A percentile compares a stretch with the other conserved stretches of the same genome.
phyloP scores from a whole-genome alignment of 73 alveolate species.

The Paramecium bursaria region DNA sequence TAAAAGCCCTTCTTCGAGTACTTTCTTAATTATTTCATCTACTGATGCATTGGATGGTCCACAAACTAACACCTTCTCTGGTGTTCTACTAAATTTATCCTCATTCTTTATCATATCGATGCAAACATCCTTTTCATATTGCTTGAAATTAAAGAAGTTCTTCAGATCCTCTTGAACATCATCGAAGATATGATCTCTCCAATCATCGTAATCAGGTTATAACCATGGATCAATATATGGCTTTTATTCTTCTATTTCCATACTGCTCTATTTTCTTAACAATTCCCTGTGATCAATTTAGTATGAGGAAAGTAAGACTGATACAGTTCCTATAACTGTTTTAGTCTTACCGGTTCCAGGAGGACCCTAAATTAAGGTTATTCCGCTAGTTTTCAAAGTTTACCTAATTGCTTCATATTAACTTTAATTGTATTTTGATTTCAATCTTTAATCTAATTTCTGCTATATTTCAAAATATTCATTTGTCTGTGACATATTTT shows the following conservation, averaged over 20 bases:
- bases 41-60: slow-evolving; percentile 93
- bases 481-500: neutral
- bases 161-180: slow-evolving; percentile 60
- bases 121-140: slow-evolving; percentile 32
- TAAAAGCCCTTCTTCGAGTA: slow-evolving; percentile 69
- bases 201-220: slow-evolving; percentile 55
- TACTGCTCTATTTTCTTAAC: neutral
- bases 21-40: slow-evolving; percentile 81
- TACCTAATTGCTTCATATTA: slow-evolving; percentile 43
- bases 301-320: slow-evolving; percentile 52
- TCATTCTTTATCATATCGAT: slow-evolving; percentile 44
- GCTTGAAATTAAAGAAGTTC: slow-evolving; percentile 4
- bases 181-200: slow-evolving; percentile 72
- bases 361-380: slow-evolving; percentile 69
- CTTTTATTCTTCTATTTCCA: slow-evolving; percentile 54
- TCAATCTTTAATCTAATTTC: slow-evolving; percentile 18
- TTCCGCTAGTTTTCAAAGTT: slow-evolving; percentile 64
- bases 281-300: neutral
- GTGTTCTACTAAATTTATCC: neutral
- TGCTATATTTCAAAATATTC: slow-evolving; percentile 54
- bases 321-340: slow-evolving; percentile 65
- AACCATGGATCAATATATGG: slow-evolving; percentile 58
- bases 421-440: slow-evolving; percentile 41
- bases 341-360: slow-evolving; percentile 72
- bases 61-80: slow-evolving; percentile 77